Evolutionary conservation across 345 rosid species (phyloP), one percentile per base, ranked within the genome.

Genomic region (Hirschfeldia incana): DNA sequence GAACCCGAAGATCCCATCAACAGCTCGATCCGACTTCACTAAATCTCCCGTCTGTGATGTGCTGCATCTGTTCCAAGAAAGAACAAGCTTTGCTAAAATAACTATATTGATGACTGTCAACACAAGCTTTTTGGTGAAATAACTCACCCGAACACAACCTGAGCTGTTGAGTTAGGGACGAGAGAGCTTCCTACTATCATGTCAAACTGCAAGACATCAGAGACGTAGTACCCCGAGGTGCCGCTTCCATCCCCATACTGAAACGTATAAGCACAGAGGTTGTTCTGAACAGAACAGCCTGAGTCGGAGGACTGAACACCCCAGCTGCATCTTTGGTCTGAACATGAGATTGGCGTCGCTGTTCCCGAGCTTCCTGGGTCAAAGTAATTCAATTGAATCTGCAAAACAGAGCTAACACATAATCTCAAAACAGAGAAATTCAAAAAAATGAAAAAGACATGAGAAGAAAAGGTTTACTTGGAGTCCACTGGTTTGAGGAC

Each of bases 201-300:
- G 58, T 90, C 83, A 11, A 93, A 84, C 55, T 89, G 90, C 79
- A 95, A 69, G 65, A 84, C 51, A 84, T 96, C 99, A 46, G 49
- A 78, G 46, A 93, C 94, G 69, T 93, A 96, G 73, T 90, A 88
- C 28, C 99, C 63, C 1, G 94, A 86, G n/a, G 97, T 88, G 9
- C 92, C 94, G 76, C 99, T 93, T 32, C 99, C 99, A 78, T 96
- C 99, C 6, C 98, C 98, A n/a, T 96, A 96, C 77, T 96, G 97
- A 83, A 96, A 96, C 5, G 89, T 76, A 75, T 91, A 96, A 82
- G 88, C 77, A 37, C 99, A 96, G 39, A 79, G 90, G 49, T 91
- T 90, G 77, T 49, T 86, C 83, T 81, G 85, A 61, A 85, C 65
- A 46, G 89, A 81, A 83, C 99, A 96, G 11, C 78, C 68, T 29